Percentiles rank a stretch among this genome's conserved stretches.
These are phyloP conservation scores for Paramecium sexaurelia DNA, from an alignment of 73 alveolate genomes.

Conservation along the genomic window DNA sequence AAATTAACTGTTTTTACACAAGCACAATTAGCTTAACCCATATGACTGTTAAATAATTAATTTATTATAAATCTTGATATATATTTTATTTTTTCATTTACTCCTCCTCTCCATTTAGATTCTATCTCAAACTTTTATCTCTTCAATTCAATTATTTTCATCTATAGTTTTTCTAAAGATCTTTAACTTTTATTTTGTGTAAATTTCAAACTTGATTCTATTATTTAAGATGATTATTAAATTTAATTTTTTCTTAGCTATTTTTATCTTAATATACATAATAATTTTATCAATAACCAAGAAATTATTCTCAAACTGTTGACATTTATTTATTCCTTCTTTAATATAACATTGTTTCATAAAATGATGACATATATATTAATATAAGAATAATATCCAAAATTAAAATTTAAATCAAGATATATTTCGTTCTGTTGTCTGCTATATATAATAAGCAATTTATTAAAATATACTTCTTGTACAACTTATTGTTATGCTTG, in stretches of 20 bases:
- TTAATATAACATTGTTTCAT: background rate
- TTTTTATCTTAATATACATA: background rate
- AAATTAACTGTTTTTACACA: slow-evolving; percentile 59
- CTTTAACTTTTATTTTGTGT: too few species aligned
- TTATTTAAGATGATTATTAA: too few species aligned
- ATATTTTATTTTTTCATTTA: background rate
- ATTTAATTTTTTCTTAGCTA: background rate
- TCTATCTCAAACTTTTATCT: too few species aligned
- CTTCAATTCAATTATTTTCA: too few species aligned
- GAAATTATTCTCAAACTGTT: background rate
- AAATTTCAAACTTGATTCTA: too few species aligned
- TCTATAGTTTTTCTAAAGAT: too few species aligned
- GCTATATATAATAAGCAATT: background rate
- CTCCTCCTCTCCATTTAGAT: background rate
- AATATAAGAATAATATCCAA: too few species aligned
- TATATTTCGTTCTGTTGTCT: background rate
- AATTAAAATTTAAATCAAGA: too few species aligned
- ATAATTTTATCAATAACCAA: background rate
- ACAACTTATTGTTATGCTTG: background rate
- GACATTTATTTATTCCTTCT: background rate
- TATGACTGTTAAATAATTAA: slow-evolving; percentile 50
- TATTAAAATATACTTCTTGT: background rate
- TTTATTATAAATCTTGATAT: background rate
- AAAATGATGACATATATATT: background rate
- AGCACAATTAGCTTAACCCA: slow-evolving; percentile 72